Evolutionary conservation across 371 early-diverging fungal genomes (phyloP), one percentile per base, ranked within the genome.

Genomic region (Actinomortierella wolfii): DNA sequence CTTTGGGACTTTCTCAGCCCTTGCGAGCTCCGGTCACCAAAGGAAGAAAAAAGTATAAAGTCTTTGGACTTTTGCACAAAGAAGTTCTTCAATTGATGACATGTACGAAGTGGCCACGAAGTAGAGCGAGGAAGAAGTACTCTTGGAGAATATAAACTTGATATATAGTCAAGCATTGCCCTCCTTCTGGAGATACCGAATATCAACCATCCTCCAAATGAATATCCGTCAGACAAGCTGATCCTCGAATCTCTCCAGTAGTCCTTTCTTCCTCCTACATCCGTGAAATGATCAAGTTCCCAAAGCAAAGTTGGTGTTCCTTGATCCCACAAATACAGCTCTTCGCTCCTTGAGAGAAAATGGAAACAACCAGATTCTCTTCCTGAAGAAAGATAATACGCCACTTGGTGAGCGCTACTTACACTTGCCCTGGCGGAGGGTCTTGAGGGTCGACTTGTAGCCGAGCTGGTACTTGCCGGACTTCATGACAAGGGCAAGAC

Each of bases 401-500:
- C n/a, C n/a, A 41, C 55, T 51, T 45, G 40, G 47, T 42, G 41
- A 24, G 28, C 18, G 15, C 3, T 20, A 78, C 86, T 80, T 89
- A 93, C 93, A 86, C 89, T 97, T 98, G 81, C 97, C 97, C 76
- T 92, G 89, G 76, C 99, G 93, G 74, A 98, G 84, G 64, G 92
- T 86, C 92, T 97, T 96, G 81, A 98, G 89, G 79, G 98, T 97
- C 69, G 94, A 91, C 90, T 96, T 96, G 93, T 97, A 96, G 60
- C 99, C 99, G 61, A 98, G 91, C 71, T 89, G 84, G 87, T 92
- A 93, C 89, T 97, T 97, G 79, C 99, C 99, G 81, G 92, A 92
- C 93, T 97, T 98, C 95, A 96, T 97, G 73, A 98, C 99, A 67
- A 98, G 93, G 67, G 94, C 94, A 78, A 98, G 89, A 79, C 96